Evolutionary conservation across 345 rosid species (phyloP).

Genomic region (Citrus sp.): DNA sequence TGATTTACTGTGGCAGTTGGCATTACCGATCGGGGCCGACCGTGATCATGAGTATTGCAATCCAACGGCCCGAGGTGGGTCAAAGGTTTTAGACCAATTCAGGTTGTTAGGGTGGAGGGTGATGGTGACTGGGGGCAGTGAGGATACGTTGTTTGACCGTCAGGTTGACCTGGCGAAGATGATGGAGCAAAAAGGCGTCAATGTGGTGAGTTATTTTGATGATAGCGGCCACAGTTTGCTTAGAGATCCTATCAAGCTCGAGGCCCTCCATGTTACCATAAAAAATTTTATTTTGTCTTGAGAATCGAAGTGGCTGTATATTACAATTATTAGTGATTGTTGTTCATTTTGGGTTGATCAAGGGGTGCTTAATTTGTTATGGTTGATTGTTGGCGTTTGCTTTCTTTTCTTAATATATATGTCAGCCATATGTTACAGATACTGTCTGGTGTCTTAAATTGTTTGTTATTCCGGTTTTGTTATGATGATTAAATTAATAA

Average conservation of each 20-base stretch:
- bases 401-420: too few species aligned
- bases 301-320: too few species aligned
- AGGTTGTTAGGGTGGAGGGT: conserved; percentile 39
- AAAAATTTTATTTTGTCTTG: conserved; percentile 22
- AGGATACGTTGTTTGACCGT: conserved; percentile 51
- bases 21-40: conserved; percentile 46
- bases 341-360: too few species aligned
- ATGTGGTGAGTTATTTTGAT: conserved; percentile 25
- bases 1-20: conserved; percentile 58
- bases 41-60: conserved; percentile 61
- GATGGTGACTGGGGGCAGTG: conserved; percentile 35
- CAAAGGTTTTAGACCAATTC: conserved; percentile 16
- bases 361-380: too few species aligned
- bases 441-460: too few species aligned
- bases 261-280: conserved; percentile 14
- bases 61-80: conserved; percentile 37
- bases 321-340: too few species aligned
- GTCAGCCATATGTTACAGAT: too few species aligned
- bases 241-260: conserved; percentile 16
- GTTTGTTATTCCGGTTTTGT: too few species aligned
- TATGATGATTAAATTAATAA: too few species aligned
- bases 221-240: conserved; percentile 41
- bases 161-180: conserved; percentile 33
- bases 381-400: too few species aligned
- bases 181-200: conserved; percentile 40